phyloP scores from a whole-genome alignment of 768 basidiomycete species.

The Kwoniella botswanensis region DNA sequence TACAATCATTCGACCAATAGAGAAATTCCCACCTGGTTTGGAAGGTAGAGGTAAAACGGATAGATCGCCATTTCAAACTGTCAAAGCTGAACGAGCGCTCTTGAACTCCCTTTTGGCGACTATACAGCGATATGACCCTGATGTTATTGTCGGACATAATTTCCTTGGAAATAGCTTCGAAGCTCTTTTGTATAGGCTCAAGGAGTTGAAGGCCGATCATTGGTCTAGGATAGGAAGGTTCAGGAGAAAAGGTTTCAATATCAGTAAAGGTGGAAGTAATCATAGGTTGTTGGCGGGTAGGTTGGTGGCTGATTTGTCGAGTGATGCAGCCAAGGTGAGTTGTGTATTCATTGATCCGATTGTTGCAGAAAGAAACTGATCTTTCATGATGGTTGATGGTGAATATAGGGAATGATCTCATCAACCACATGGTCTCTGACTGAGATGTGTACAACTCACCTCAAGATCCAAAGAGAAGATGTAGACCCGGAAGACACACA shows the following conservation, averaged over 20 bases:
- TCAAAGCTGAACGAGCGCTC: conserved; percentile 82
- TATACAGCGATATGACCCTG: conserved; percentile 86
- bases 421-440: conserved; percentile 98
- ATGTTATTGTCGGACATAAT: conserved; percentile 92
- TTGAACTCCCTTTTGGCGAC: conserved; percentile 82
- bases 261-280: conserved; percentile 68
- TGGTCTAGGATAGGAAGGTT: conserved; percentile 94
- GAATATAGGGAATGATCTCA: conserved; percentile 83
- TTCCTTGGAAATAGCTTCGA: conserved; percentile 89
- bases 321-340: conserved; percentile 87
- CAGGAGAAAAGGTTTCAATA: conserved; percentile 68
- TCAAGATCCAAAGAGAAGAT: conserved; percentile 84
- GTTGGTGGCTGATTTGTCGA: conserved; percentile 87
- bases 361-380: background rate
- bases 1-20: conserved; percentile 88
- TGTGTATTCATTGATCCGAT: background rate
- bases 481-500: conserved; percentile 96
- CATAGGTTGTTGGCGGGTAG: conserved; percentile 81
- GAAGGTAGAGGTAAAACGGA: conserved; percentile 72
- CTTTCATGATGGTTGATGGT: background rate
- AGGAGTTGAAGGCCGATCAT: conserved; percentile 85
- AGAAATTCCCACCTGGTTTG: conserved; percentile 82
- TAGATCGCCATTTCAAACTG: conserved; percentile 69
- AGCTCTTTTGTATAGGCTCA: conserved; percentile 86
- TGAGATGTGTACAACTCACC: conserved; percentile 92